phyloP scores from a whole-genome alignment of 2,329 filamentous ascomycete species.

The Monilinia aucupariae region DNA sequence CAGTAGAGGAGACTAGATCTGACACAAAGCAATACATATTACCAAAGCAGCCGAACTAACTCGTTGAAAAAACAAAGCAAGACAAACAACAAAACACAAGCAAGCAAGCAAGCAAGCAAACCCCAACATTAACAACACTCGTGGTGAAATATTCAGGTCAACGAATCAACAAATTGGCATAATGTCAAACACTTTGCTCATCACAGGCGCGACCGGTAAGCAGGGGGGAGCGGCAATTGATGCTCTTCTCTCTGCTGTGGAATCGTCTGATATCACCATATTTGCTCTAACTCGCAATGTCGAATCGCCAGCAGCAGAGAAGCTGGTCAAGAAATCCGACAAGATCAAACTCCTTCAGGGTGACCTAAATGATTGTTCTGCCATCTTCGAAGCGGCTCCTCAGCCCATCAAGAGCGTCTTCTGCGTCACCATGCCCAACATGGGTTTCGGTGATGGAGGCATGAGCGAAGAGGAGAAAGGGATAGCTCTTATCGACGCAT shows the following conservation, averaged over 20 bases:
- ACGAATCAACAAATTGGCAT: not conserved
- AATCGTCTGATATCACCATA: slow-evolving; percentile 40
- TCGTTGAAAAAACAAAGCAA: not conserved
- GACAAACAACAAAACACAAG: not conserved
- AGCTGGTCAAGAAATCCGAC: slow-evolving; percentile 40
- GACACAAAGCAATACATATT: slow-evolving; percentile 5
- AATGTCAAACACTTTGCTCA: slow-evolving; percentile 30
- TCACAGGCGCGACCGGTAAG: slow-evolving; percentile 45
- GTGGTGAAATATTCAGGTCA: not conserved
- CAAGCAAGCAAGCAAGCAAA: not conserved
- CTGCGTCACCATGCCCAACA: slow-evolving; percentile 42
- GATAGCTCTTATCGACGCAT: slow-evolving; percentile 46
- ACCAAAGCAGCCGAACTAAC: not conserved
- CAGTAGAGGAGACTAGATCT: too few relatives aligned
- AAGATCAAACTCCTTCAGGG: slow-evolving; percentile 52
- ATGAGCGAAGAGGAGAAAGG: slow-evolving; percentile 44
- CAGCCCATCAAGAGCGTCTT: slow-evolving; percentile 54
- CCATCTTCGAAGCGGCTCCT: slow-evolving; percentile 42
- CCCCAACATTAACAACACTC: not conserved
- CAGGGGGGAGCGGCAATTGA: slow-evolving; percentile 44
- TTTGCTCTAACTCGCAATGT: slow-evolving; percentile 55
- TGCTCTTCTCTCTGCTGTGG: slow-evolving; percentile 37
- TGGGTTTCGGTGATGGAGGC: slow-evolving; percentile 11
- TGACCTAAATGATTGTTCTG: slow-evolving; percentile 47
- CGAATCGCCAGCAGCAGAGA: slow-evolving; percentile 43